phyloP scores from a whole-genome alignment of 2,329 filamentous ascomycete species.

The Venturia carpophila region DNA sequence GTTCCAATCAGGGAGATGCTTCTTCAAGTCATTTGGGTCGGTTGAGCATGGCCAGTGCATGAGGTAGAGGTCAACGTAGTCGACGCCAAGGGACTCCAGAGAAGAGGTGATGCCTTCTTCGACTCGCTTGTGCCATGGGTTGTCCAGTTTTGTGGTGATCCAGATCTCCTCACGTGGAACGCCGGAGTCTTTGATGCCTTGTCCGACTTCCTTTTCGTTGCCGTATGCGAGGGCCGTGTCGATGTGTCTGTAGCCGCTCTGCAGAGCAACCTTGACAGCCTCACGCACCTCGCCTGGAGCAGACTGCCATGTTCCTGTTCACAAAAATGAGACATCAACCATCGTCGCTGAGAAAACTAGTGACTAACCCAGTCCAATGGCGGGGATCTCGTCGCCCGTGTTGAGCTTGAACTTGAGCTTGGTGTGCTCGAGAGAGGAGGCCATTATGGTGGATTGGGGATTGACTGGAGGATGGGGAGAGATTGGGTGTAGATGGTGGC shows the following conservation, averaged over 20 bases:
- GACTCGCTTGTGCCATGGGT: slow-evolving; percentile 67
- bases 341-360: background rate
- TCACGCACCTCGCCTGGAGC: slow-evolving; percentile 58
- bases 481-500: too few species aligned
- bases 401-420: slow-evolving; percentile 47
- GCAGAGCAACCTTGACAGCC: slow-evolving; percentile 63
- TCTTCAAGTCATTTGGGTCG: slow-evolving; percentile 17
- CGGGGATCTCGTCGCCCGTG: slow-evolving; percentile 69
- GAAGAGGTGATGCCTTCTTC: slow-evolving; percentile 53
- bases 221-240: slow-evolving; percentile 71
- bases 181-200: slow-evolving; percentile 59
- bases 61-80: slow-evolving; percentile 60
- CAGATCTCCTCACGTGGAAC: slow-evolving; percentile 61
- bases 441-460: slow-evolving; percentile 20
- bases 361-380: slow-evolving; percentile 53
- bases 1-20: slow-evolving; percentile 10
- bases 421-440: slow-evolving; percentile 27
- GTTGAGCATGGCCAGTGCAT: slow-evolving; percentile 37
- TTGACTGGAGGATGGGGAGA: background rate
- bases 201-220: slow-evolving; percentile 68
- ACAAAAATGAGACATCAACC: background rate
- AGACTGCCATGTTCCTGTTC: slow-evolving; percentile 63
- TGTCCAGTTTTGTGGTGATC: slow-evolving; percentile 77
- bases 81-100: slow-evolving; percentile 53
- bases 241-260: slow-evolving; percentile 65